Conservation (phyloP, 148 eudicot species). For the Mesembryanthemum crystallinum region DNA sequence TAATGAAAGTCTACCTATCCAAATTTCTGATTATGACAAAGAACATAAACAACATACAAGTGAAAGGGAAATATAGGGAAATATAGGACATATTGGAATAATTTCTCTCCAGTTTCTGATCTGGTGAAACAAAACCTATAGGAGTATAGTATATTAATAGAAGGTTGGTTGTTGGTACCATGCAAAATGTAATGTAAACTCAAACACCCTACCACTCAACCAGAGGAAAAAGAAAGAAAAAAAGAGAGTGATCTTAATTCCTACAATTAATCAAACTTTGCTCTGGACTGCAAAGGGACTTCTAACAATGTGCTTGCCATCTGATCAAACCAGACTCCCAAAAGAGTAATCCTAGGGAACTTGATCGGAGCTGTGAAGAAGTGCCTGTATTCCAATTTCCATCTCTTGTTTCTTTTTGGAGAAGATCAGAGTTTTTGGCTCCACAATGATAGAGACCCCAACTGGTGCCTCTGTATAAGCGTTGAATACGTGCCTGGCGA, state of each 20-base stretch:
- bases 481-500: slow-evolving; percentile 34
- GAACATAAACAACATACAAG: too few species aligned
- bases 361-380: slow-evolving; percentile 11
- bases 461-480: slow-evolving; percentile 27
- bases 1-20: too few species aligned
- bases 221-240: too few species aligned
- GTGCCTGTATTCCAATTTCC: slow-evolving; percentile 32
- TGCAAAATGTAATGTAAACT: too few species aligned
- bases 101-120: too few species aligned
- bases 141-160: not conserved
- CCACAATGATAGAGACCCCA: slow-evolving; percentile 27
- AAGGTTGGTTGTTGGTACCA: too few species aligned
- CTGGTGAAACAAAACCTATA: not conserved
- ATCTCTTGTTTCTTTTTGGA: slow-evolving; percentile 33
- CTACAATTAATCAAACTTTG: not conserved
- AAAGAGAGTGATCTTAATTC: too few species aligned
- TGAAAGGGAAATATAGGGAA: not conserved
- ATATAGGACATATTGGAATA: too few species aligned
- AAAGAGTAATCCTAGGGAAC: slow-evolving; percentile 19
- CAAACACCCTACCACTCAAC: too few species aligned
- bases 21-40: too few species aligned
- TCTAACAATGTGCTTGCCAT: slow-evolving; percentile 50
- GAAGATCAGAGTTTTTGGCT: slow-evolving; percentile 38
- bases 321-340: slow-evolving; percentile 50
- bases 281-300: slow-evolving; percentile 54